A percentile compares a stretch with the other conserved stretches of the same genome.
phyloP scores from a whole-genome alignment of 441 rosid species.

The Pelargonium myrrhifolium region DNA sequence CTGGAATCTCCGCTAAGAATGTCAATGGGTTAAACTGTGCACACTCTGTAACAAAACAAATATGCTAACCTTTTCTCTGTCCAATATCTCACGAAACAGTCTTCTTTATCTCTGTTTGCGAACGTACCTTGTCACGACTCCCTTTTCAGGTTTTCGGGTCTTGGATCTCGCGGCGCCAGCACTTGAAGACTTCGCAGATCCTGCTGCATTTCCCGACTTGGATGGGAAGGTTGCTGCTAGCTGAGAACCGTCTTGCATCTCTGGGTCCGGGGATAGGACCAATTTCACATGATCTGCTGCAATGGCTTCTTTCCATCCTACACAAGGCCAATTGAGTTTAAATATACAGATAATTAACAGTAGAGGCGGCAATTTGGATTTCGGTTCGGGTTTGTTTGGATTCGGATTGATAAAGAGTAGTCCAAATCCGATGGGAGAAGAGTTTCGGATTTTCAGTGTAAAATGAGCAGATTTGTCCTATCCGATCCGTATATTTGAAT shows the following conservation, averaged over 20 bases:
- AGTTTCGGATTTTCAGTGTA: no score
- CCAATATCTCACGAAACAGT: neutral
- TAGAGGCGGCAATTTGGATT: neutral
- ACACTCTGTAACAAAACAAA: conserved; percentile 25
- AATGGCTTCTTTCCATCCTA: conserved; percentile 91
- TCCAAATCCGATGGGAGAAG: no score
- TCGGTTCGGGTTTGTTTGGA: no score
- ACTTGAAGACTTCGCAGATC: conserved; percentile 19
- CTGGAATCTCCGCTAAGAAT: conserved; percentile 54
- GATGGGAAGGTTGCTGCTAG: conserved; percentile 15
- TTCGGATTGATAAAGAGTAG: no score
- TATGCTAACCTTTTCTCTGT: neutral
- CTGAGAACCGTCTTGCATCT: conserved; percentile 20
- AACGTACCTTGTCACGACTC: conserved; percentile 63
- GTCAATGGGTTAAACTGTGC: conserved; percentile 33
- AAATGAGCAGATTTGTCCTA: no score
- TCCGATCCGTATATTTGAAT: no score
- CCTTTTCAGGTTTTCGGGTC: conserved; percentile 49
- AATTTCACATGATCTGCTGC: conserved; percentile 59
- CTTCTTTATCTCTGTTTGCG: conserved; percentile 49
- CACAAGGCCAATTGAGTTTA: conserved; percentile 1
- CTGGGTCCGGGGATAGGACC: conserved; percentile 38
- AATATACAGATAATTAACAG: neutral
- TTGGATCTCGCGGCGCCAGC: conserved; percentile 29
- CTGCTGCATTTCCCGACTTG: conserved; percentile 14